Evolutionary conservation across 345 rosid genomes (phyloP).

Genomic region (Abelmoschus esculentus): DNA sequence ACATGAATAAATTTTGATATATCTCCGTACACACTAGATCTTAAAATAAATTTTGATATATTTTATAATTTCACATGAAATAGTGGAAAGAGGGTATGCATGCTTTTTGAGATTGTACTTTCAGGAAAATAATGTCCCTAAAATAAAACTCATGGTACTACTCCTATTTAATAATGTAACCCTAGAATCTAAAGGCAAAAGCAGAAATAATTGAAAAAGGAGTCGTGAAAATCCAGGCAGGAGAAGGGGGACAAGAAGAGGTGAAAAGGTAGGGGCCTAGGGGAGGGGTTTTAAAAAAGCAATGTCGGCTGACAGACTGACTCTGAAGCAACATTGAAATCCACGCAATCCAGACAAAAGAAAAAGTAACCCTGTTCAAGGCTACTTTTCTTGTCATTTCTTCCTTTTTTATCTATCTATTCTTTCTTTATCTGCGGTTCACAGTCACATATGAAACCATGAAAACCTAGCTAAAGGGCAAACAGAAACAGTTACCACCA

Average conservation of each 20-base stretch:
- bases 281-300: background rate
- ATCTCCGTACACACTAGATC: too few relatives aligned
- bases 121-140: too few relatives aligned
- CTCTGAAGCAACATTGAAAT: constrained; percentile 42
- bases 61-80: too few relatives aligned
- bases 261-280: constrained; percentile 5
- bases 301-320: constrained; percentile 31
- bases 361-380: constrained; percentile 9
- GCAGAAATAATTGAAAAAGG: too few relatives aligned
- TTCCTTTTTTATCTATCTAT: background rate
- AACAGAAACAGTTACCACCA: constrained; percentile 4
- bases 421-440: background rate
- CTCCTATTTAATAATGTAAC: too few relatives aligned
- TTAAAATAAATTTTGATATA: too few relatives aligned
- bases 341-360: constrained; percentile 21
- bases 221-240: background rate
- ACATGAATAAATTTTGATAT: too few relatives aligned
- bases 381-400: background rate
- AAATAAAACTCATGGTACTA: too few relatives aligned
- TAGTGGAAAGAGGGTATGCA: too few relatives aligned
- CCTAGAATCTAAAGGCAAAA: too few relatives aligned
- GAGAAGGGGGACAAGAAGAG: background rate
- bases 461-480: background rate
- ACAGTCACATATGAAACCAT: constrained; percentile 17
- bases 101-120: too few relatives aligned